Evolutionary conservation across 345 rosid genomes (phyloP), one percentile per base, ranked within the genome.

Genomic region (Populus nigra): DNA sequence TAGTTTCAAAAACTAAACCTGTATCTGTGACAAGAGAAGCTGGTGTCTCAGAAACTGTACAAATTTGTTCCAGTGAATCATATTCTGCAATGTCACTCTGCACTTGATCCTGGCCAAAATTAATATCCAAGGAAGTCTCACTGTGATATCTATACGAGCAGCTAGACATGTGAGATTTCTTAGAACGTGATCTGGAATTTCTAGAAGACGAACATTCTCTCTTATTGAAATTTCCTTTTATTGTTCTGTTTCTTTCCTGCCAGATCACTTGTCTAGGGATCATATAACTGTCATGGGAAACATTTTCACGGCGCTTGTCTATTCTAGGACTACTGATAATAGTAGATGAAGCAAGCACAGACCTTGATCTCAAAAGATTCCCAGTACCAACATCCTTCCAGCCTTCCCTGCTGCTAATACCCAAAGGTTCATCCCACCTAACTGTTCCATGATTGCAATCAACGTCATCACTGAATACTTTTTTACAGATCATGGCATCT

Each of bases 351-450:
- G 89, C 79, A 50, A 91, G 91, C 76, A 94, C 83, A 76, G 99
- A 91, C 84, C 91, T 87, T 71, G 98, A 86, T 86, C 94, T 89
- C 20, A 92, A 83, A 27, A 86, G 78, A 63, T 73, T 88, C 59
- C 81, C 65, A 22, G 88, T 75, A 41, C 83, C 74, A 16, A 83
- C 85, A 80, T 91, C 93, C 86, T 90, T 94, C 98, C 98, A 92
- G 50, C 98, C 98, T 88, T 94, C 98, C 82, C 89, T 88, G 74
- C 98, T 96, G 88, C 98, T 94, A 75, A 96, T 96, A 71, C 98
- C 98, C 80, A 91, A 79, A 69, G 98, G 97, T 81, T 88, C 97
- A 68, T 71, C 80, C 59, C 77, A 71, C 33, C 72, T 83, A 39
- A 80, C 61, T 53, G 84, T 71, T 65, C 76, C 82, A 82, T 68